A percentile compares a stretch with the other conserved stretches of the same genome.
Conservation (phyloP, 257 asterid species). For the Rauvolfia tetraphylla region DNA sequence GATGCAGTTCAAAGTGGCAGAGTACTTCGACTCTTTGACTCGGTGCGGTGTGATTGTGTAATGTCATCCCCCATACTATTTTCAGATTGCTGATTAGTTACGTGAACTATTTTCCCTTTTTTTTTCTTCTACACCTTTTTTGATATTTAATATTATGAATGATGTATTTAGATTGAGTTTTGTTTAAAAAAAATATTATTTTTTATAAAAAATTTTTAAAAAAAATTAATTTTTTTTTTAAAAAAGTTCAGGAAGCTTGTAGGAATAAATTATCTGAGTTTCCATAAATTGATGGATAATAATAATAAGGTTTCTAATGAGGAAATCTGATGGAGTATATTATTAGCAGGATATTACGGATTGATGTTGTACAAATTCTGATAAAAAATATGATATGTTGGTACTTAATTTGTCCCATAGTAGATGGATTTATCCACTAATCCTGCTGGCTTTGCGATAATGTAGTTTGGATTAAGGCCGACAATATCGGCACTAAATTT, state of each 20-base stretch:
- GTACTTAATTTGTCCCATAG: neutral
- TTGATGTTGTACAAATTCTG: neutral
- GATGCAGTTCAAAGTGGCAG: neutral
- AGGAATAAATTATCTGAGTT: no score
- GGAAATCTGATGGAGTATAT: neutral
- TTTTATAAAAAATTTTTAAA: no score
- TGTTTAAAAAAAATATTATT: no score
- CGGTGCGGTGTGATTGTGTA: constrained; percentile 1
- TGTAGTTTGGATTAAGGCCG: constrained; percentile 29
- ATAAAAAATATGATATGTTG: neutral
- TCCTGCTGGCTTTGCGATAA: constrained; percentile 17
- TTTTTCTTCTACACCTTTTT: no score
- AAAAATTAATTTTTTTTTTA: no score
- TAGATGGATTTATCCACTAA: constrained; percentile 1
- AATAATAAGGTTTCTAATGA: no score
- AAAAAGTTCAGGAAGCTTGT: no score
- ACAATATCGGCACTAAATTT: constrained; percentile 21
- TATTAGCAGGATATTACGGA: neutral
- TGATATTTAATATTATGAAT: no score
- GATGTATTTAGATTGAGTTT: no score
- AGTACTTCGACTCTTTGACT: constrained; percentile 7
- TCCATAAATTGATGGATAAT: no score
- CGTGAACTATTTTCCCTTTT: no score
- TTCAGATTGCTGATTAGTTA: no score
- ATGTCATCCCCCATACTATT: neutral